These are phyloP conservation scores for Camillea tinctor DNA, from an alignment of 2,329 filamentous ascomycete genomes.

Conservation along the genomic window DNA sequence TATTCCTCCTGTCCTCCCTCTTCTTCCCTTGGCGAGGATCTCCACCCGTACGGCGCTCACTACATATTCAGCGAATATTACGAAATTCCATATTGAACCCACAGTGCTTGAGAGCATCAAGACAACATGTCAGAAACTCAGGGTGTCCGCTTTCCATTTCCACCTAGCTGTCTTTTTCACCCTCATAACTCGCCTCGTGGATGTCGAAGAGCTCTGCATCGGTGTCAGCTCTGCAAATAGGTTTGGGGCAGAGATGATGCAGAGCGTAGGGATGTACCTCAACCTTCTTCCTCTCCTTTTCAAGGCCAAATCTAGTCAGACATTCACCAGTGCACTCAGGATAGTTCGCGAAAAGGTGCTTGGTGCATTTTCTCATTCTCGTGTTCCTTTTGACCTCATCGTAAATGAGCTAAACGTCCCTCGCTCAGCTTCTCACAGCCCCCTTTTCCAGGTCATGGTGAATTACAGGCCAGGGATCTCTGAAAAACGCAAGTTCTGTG, in stretches of 20 bases:
- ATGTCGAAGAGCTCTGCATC: slow-evolving; percentile 38
- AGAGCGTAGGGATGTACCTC: slow-evolving; percentile 2
- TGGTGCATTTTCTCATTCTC: neutral
- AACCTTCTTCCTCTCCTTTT: slow-evolving; percentile 3
- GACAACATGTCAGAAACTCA: neutral
- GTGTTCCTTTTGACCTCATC: slow-evolving; percentile 3
- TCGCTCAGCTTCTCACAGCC: neutral
- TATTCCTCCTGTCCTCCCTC: neutral
- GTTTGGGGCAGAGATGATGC: neutral
- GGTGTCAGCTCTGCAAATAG: slow-evolving; percentile 44
- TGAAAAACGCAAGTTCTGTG: neutral
- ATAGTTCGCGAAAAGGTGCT: neutral
- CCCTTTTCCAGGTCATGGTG: slow-evolving; percentile 7
- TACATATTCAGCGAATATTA: neutral
- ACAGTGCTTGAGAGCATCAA: neutral
- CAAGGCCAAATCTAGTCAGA: neutral
- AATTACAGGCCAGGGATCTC: neutral
- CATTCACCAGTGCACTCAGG: neutral
- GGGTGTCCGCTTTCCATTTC: slow-evolving; percentile 31
- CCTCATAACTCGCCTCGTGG: slow-evolving; percentile 31
- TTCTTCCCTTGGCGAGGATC: neutral
- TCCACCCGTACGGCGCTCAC: neutral
- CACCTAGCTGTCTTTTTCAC: slow-evolving; percentile 37
- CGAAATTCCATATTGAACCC: neutral
- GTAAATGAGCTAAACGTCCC: neutral